Evolutionary conservation across 495 filamentous ascomycete genomes (phyloP).

Genomic region (Poronia punctata): DNA sequence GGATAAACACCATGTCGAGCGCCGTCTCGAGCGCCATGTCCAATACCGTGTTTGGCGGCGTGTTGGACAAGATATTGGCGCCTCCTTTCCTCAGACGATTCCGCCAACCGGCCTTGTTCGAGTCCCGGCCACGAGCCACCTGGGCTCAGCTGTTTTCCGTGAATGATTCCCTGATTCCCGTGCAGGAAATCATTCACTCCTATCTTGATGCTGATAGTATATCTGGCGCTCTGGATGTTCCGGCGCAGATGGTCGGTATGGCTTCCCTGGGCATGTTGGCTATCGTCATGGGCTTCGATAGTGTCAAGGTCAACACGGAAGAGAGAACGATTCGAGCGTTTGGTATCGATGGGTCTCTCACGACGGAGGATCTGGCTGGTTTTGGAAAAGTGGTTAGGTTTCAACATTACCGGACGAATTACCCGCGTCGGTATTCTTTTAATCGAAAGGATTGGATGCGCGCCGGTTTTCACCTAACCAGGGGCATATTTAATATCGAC

Average conservation of each 20-base stretch:
- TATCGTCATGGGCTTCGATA: neutral
- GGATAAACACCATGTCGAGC: too few species aligned
- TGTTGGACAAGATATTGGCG: too few species aligned
- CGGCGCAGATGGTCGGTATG: neutral
- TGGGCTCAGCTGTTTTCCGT: neutral
- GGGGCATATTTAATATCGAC: too few species aligned
- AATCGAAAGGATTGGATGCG: too few species aligned
- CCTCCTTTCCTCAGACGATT: neutral
- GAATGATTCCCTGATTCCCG: too few species aligned
- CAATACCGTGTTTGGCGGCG: too few species aligned
- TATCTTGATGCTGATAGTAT: neutral
- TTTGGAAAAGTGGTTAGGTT: conserved; percentile 1
- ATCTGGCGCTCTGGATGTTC: neutral
- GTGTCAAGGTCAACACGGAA: neutral
- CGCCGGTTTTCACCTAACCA: too few species aligned
- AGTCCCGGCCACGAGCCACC: neutral
- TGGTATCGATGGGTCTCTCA: neutral
- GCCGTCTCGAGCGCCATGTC: too few species aligned
- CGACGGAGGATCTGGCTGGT: neutral
- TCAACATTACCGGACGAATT: too few species aligned
- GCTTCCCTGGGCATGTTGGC: neutral
- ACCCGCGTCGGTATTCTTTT: too few species aligned
- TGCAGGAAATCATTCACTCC: too few species aligned
- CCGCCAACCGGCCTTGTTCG: neutral
- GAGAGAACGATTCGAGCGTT: neutral